phyloP scores from a whole-genome alignment of 495 filamentous ascomycete genomes.

The Penicillium pulvis region DNA sequence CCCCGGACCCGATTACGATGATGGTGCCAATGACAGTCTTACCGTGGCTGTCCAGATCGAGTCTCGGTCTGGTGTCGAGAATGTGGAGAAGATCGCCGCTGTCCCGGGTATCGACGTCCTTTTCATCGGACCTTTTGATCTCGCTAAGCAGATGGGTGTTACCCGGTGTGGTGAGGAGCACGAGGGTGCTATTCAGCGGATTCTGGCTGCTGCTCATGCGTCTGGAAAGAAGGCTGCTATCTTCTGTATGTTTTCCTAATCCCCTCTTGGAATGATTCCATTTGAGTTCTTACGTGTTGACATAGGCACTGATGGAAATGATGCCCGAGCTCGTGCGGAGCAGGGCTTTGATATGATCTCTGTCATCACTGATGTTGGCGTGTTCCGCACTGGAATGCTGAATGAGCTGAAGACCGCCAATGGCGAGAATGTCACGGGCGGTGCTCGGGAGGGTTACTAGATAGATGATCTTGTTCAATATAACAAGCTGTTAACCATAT shows the following conservation, averaged over 20 bases:
- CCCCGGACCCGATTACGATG: constrained; percentile 42
- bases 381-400: constrained; percentile 43
- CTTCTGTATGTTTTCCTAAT: constrained; percentile 53
- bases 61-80: constrained; percentile 47
- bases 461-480: not conserved
- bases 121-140: constrained; percentile 61
- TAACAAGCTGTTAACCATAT: not conserved
- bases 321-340: constrained; percentile 63
- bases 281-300: not conserved
- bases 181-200: constrained; percentile 64
- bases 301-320: constrained; percentile 56
- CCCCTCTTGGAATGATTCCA: not conserved
- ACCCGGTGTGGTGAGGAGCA: constrained; percentile 42
- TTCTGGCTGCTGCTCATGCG: constrained; percentile 60
- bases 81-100: constrained; percentile 51
- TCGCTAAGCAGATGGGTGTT: constrained; percentile 43
- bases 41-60: constrained; percentile 51
- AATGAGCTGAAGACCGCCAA: constrained; percentile 36
- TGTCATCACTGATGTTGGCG: constrained; percentile 60
- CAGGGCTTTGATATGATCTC: constrained; percentile 80
- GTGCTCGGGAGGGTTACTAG: constrained; percentile 21
- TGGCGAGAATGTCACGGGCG: constrained; percentile 23
- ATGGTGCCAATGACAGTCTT: constrained; percentile 35
- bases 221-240: constrained; percentile 79
- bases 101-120: constrained; percentile 48